Evolutionary conservation across 148 eudicot species (phyloP).

Genomic region (Persicaria tinctoria): DNA sequence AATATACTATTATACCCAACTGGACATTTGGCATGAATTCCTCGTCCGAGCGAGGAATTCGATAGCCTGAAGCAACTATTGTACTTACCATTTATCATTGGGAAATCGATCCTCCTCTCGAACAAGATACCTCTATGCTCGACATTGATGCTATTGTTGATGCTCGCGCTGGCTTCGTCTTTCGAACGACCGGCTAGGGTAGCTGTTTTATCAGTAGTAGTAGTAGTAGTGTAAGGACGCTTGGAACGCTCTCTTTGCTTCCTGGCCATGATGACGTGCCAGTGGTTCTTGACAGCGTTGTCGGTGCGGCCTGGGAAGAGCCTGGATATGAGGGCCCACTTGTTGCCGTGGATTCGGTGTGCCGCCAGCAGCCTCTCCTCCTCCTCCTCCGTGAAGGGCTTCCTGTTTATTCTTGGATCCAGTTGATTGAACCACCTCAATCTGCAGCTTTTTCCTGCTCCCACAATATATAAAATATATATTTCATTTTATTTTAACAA

Average conservation of each 20-base stretch:
- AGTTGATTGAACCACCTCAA: conserved; percentile 14
- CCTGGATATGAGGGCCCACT: conserved; percentile 14
- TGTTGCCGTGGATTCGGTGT: conserved; percentile 12
- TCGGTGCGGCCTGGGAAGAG: conserved; percentile 14
- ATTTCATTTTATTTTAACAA: too few species aligned
- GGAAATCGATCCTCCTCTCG: too few species aligned
- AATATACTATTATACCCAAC: too few species aligned
- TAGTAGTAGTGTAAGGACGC: not conserved
- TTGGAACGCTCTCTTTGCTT: conserved; percentile 11
- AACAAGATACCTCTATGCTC: too few species aligned
- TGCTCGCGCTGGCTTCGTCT: not conserved
- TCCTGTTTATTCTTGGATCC: conserved; percentile 13
- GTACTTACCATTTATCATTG: too few species aligned
- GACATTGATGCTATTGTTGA: not conserved
- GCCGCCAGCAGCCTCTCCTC: conserved; percentile 13
- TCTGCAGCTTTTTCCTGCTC: conserved; percentile 14
- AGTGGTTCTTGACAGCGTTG: conserved; percentile 14
- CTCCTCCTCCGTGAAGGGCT: conserved; percentile 3
- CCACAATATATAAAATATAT: not conserved
- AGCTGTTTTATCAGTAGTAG: not conserved
- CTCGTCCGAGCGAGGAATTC: too few species aligned
- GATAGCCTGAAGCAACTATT: too few species aligned
- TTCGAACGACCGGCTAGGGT: not conserved
- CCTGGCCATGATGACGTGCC: conserved; percentile 15
- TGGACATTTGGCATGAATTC: too few species aligned